Conservation (phyloP, 2,329 filamentous ascomycete species). For the Bimuria novae-zelandiae region DNA sequence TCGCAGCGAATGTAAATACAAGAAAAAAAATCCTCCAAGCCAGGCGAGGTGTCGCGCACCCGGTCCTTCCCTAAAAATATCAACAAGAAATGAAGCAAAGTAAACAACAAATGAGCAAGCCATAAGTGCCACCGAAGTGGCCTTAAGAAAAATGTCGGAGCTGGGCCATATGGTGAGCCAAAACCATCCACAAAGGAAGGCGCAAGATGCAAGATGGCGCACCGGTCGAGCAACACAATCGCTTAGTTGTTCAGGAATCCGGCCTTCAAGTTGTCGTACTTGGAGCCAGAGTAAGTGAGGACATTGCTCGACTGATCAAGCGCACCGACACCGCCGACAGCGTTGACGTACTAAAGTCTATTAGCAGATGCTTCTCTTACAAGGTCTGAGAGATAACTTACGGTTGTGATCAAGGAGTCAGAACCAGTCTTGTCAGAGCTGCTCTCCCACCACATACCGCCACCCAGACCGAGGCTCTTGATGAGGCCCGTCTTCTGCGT, state of each 20-base stretch:
- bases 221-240: background rate
- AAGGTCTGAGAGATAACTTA: no score
- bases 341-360: slow-evolving; percentile 59
- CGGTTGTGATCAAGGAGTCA: slow-evolving; percentile 39
- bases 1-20: slow-evolving; percentile 1
- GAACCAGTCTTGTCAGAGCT: slow-evolving; percentile 37
- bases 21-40: background rate
- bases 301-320: slow-evolving; percentile 64
- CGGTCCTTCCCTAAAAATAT: background rate
- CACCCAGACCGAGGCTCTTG: slow-evolving; percentile 35
- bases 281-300: slow-evolving; percentile 65
- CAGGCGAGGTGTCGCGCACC: background rate
- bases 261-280: slow-evolving; percentile 70
- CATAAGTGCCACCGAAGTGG: background rate
- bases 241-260: slow-evolving; percentile 27
- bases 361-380: no score
- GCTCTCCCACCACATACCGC: slow-evolving; percentile 48
- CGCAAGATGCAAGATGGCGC: background rate
- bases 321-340: slow-evolving; percentile 57
- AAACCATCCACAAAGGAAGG: no score
- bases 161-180: no score
- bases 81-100: slow-evolving; percentile 1
- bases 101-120: no score
- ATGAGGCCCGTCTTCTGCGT: slow-evolving; percentile 34
- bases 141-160: no score